These are phyloP conservation scores for Ceratocystis papillata DNA, from an alignment of 2,329 filamentous ascomycete genomes.

Conservation along the genomic window DNA sequence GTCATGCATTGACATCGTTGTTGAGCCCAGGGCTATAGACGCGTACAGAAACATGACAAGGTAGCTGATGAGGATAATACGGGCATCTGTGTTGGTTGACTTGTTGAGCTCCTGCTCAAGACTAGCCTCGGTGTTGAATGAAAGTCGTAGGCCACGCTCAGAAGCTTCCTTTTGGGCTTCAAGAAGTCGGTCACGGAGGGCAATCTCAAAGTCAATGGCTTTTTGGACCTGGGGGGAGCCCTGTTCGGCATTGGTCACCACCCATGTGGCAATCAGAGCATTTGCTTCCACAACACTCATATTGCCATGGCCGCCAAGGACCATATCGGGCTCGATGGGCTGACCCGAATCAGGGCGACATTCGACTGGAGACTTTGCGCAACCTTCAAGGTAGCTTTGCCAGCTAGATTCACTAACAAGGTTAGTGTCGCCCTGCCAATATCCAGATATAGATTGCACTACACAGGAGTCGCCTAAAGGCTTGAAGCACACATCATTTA, in stretches of 20 bases:
- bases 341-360: constrained; percentile 86
- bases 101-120: constrained; percentile 94
- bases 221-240: constrained; percentile 57
- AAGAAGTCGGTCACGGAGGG: constrained; percentile 61
- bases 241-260: constrained; percentile 75
- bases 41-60: constrained; percentile 98
- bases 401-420: constrained; percentile 56
- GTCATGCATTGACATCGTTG: constrained; percentile 64
- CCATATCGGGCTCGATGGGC: constrained; percentile 72
- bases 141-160: constrained; percentile 69
- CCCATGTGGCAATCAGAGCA: constrained; percentile 86
- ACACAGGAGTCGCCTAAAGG: constrained; percentile 83
- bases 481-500: constrained; percentile 88
- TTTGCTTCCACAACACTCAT: constrained; percentile 57
- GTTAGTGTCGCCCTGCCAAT: constrained; percentile 60
- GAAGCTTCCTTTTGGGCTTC: constrained; percentile 70
- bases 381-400: constrained; percentile 60
- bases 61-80: constrained; percentile 93
- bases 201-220: constrained; percentile 83
- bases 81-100: constrained; percentile 94
- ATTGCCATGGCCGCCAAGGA: constrained; percentile 68
- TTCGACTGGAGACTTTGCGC: constrained; percentile 66
- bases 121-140: constrained; percentile 91
- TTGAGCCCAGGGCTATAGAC: constrained; percentile 82
- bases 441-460: constrained; percentile 82